phyloP scores from a whole-genome alignment of 31 red algal genomes.

The Bonnemaisonia californica region DNA sequence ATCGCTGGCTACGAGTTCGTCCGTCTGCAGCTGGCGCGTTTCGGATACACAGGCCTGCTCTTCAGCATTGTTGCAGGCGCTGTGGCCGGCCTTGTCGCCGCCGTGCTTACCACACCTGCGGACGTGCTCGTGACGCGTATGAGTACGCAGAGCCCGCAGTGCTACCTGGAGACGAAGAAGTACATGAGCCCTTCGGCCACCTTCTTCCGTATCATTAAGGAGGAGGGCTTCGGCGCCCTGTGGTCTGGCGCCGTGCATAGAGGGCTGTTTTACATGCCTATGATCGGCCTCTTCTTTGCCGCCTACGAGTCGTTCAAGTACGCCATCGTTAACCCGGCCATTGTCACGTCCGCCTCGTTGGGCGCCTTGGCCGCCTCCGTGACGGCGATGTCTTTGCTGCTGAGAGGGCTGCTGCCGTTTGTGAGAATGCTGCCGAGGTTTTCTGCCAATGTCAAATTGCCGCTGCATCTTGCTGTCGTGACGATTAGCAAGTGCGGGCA shows the following conservation, averaged over 20 bases:
- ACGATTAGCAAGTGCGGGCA: not conserved
- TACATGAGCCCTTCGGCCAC: conserved; percentile 39
- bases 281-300: conserved; percentile 79
- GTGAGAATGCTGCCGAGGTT: not conserved
- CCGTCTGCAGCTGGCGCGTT: conserved; percentile 1
- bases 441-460: not conserved
- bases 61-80: conserved; percentile 63
- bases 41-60: conserved; percentile 21
- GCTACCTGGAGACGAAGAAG: conserved; percentile 51
- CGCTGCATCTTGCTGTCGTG: not conserved
- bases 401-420: not conserved
- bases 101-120: conserved; percentile 62
- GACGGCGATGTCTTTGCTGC: not conserved
- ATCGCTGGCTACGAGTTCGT: conserved; percentile 67
- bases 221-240: conserved; percentile 42
- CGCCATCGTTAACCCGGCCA: conserved; percentile 30
- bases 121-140: conserved; percentile 81
- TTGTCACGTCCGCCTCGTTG: not conserved
- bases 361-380: not conserved
- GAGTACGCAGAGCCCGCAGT: conserved; percentile 60
- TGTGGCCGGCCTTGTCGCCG: conserved; percentile 63
- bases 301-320: conserved; percentile 62
- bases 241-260: conserved; percentile 39
- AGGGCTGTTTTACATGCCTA: conserved; percentile 70
- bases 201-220: conserved; percentile 11